These are phyloP conservation scores for Didymella segeticola DNA, from an alignment of 2,329 filamentous ascomycete genomes.

Conservation along the genomic window DNA sequence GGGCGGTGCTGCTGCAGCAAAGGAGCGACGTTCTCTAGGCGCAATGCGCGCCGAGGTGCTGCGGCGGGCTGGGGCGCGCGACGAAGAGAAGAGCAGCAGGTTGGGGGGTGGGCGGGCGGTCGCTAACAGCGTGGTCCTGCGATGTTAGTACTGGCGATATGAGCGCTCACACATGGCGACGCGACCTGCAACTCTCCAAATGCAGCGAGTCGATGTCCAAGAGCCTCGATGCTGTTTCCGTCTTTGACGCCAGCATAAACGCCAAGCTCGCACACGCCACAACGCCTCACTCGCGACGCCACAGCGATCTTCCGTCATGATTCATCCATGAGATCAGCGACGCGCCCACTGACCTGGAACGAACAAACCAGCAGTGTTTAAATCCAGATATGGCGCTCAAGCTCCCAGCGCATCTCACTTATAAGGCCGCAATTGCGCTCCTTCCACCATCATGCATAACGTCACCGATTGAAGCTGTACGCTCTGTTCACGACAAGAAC, in stretches of 20 bases:
- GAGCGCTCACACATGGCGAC: constrained; percentile 44
- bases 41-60: constrained; percentile 31
- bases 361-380: not conserved
- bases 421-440: constrained; percentile 36
- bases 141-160: constrained; percentile 14
- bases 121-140: constrained; percentile 7
- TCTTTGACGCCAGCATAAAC: constrained; percentile 16
- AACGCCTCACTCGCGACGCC: constrained; percentile 21
- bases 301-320: too few species aligned
- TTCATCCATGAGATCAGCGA: not conserved
- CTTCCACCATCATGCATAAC: constrained; percentile 31
- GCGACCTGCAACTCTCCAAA: constrained; percentile 25
- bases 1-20: constrained; percentile 13
- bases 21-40: constrained; percentile 11
- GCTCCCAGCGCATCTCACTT: constrained; percentile 32
- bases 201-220: constrained; percentile 29
- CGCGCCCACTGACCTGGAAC: constrained; percentile 1
- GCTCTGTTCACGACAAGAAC: constrained; percentile 33
- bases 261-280: constrained; percentile 28
- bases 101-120: not conserved
- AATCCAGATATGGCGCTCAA: constrained; percentile 16
- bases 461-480: constrained; percentile 35
- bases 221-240: constrained; percentile 8
- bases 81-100: constrained; percentile 19
- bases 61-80: constrained; percentile 26